These are phyloP conservation scores for Tylopilus sp. DNA, from an alignment of 768 basidiomycete genomes.

Conservation along the genomic window DNA sequence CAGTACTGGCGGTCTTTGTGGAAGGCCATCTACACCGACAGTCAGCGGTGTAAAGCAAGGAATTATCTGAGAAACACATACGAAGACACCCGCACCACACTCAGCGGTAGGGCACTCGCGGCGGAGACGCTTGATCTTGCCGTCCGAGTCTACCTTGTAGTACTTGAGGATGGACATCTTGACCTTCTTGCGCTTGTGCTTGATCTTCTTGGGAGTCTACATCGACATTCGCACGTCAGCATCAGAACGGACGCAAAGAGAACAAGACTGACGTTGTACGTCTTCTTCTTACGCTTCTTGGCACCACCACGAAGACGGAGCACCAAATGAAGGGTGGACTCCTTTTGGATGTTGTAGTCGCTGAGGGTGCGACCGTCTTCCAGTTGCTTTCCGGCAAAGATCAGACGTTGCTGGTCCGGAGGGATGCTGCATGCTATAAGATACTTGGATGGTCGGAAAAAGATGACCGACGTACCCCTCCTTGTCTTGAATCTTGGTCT, in stretches of 20 bases:
- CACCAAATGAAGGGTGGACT: constrained; percentile 96
- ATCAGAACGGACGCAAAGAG: background rate
- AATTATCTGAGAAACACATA: constrained; percentile 36
- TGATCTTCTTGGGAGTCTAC: constrained; percentile 98
- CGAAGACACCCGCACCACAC: constrained; percentile 84
- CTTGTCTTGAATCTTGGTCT: constrained; percentile 97
- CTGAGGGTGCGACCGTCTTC: constrained; percentile 96
- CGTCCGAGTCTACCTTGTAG: constrained; percentile 99
- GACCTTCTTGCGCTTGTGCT: constrained; percentile 99
- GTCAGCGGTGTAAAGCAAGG: background rate
- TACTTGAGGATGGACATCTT: constrained; percentile 99
- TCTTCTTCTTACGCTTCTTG: constrained; percentile 99
- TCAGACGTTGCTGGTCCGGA: constrained; percentile 94
- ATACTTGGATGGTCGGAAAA: background rate
- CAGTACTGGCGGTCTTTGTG: constrained; percentile 98
- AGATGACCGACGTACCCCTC: constrained; percentile 60
- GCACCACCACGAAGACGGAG: constrained; percentile 98
- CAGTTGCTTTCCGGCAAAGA: constrained; percentile 99
- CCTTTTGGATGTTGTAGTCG: constrained; percentile 99
- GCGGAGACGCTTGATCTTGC: constrained; percentile 98
- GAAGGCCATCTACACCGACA: constrained; percentile 81
- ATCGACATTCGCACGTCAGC: constrained; percentile 2
- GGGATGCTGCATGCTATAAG: constrained; percentile 56
- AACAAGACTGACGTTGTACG: constrained; percentile 79
- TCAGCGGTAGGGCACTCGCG: constrained; percentile 90